These are phyloP conservation scores for Fraxinus paxiana DNA, from an alignment of 305 asterid genomes.

Conservation along the genomic window DNA sequence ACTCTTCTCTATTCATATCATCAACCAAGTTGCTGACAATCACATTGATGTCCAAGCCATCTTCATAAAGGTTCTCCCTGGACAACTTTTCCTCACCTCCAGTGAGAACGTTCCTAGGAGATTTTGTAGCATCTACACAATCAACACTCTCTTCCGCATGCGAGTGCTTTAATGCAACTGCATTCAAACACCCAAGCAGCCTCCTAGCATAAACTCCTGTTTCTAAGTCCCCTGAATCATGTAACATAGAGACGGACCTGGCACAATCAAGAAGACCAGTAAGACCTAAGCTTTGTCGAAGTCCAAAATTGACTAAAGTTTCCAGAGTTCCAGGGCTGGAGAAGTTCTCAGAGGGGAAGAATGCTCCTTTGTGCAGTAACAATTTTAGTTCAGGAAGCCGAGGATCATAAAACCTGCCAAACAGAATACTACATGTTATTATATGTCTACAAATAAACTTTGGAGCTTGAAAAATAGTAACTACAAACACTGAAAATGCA, in stretches of 20 bases:
- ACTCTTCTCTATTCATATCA: constrained; percentile 55
- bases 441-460: constrained; percentile 10
- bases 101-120: constrained; percentile 35
- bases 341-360: constrained; percentile 76
- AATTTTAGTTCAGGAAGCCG: constrained; percentile 62
- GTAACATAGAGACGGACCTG: constrained; percentile 67
- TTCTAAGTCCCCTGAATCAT: constrained; percentile 48
- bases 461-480: neutral
- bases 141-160: constrained; percentile 38
- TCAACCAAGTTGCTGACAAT: constrained; percentile 49
- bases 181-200: constrained; percentile 68
- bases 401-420: constrained; percentile 89
- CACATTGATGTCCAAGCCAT: constrained; percentile 38
- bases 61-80: constrained; percentile 30
- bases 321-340: constrained; percentile 68
- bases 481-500: constrained; percentile 11
- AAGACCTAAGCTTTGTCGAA: constrained; percentile 60
- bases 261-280: constrained; percentile 86
- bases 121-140: constrained; percentile 37
- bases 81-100: constrained; percentile 38
- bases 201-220: constrained; percentile 49
- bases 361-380: constrained; percentile 60
- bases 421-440: constrained; percentile 26
- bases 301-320: constrained; percentile 68
- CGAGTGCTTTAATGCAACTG: constrained; percentile 46